phyloP scores from a whole-genome alignment of 164 flowering plant genomes.

The Hamamelis virginiana region DNA sequence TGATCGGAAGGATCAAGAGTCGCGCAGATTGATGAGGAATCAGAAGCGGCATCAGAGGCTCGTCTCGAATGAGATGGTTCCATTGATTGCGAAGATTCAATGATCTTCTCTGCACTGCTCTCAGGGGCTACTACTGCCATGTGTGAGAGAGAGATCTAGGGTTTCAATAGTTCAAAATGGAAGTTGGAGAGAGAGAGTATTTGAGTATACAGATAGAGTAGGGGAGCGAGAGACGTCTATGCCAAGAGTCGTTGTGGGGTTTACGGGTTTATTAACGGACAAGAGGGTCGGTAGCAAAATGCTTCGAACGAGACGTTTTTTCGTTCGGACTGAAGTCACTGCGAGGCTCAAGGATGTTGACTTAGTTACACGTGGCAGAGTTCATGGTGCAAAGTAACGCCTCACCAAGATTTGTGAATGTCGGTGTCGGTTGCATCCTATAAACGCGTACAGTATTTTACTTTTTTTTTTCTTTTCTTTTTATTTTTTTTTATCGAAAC shows the following conservation, averaged over 20 bases:
- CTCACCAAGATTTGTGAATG: too few species aligned
- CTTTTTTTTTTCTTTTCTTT: too few species aligned
- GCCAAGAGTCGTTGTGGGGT: too few species aligned
- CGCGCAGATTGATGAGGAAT: slow-evolving; percentile 12
- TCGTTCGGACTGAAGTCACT: too few species aligned
- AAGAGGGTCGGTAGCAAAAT: not conserved
- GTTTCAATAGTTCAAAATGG: not conserved
- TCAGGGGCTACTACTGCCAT: slow-evolving; percentile 28
- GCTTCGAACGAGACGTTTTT: too few species aligned
- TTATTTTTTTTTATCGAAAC: too few species aligned
- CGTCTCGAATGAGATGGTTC: slow-evolving; percentile 18
- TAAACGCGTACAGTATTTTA: too few species aligned
- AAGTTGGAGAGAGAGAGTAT: slow-evolving; percentile 2
- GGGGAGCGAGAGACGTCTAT: not conserved
- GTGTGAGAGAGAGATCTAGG: slow-evolving; percentile 16
- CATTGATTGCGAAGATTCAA: slow-evolving; percentile 18
- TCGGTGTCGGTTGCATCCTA: too few species aligned
- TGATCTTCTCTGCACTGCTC: slow-evolving; percentile 19
- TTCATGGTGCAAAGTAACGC: not conserved
- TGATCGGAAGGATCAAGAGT: slow-evolving; percentile 22
- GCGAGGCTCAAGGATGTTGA: slow-evolving; percentile 5
- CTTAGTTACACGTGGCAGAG: slow-evolving; percentile 11
- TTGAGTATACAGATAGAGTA: too few species aligned
- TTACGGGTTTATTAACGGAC: too few species aligned
- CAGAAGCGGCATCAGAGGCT: slow-evolving; percentile 15